Evolutionary conservation across 1,284 basidiomycete species (phyloP).

Genomic region (Ceratobasidium sp.): DNA sequence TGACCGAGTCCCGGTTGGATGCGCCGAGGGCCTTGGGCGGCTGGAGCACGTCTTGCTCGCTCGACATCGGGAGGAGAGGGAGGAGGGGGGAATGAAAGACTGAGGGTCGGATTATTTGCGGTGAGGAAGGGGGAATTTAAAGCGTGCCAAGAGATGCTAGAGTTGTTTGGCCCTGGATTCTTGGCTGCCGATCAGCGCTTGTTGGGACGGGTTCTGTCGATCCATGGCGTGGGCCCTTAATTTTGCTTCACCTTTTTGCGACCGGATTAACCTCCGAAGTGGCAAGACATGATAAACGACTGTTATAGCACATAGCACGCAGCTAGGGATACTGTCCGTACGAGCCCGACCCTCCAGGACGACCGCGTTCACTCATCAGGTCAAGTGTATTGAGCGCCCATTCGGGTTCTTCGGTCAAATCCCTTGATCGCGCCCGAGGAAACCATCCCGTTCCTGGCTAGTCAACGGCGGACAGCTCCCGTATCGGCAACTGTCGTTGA

Average conservation of each 20-base stretch:
- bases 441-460: slow-evolving; percentile 17
- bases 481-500: neutral
- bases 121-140: neutral
- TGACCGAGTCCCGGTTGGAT: slow-evolving; percentile 25
- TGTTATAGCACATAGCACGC: no score
- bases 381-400: neutral
- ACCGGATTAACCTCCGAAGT: no score
- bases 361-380: neutral
- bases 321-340: no score
- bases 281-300: no score
- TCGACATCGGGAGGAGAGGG: neutral
- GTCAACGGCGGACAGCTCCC: neutral
- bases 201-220: neutral
- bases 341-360: neutral
- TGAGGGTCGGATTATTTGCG: neutral
- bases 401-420: neutral
- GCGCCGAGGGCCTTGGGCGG: slow-evolving; percentile 32
- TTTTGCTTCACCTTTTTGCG: no score
- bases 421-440: neutral
- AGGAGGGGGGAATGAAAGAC: neutral
- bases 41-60: slow-evolving; percentile 18
- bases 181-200: slow-evolving; percentile 9
- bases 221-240: no score
- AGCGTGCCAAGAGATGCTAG: slow-evolving; percentile 2
- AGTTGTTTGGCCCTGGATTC: neutral